Conservation (phyloP, 208 protist genomes). For the Leishmania turanica region DNA sequence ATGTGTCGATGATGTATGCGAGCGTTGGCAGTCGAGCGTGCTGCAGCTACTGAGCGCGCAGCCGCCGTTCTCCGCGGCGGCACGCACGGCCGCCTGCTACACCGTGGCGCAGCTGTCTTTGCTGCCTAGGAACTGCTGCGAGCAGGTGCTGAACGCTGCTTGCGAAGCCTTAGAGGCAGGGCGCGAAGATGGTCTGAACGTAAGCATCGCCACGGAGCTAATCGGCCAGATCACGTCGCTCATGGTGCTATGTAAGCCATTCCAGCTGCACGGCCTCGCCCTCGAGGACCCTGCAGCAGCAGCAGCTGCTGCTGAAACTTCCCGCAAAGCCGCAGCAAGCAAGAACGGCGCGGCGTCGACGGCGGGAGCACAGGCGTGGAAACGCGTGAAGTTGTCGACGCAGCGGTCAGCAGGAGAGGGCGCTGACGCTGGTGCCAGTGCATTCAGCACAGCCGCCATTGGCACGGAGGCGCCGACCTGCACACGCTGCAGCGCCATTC, state of each 20-base stretch:
- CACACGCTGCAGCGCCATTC: conserved; percentile 8
- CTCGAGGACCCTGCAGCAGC: conserved; percentile 4
- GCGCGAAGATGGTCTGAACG: conserved; percentile 25
- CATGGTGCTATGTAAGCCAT: conserved; percentile 33
- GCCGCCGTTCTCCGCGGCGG: conserved; percentile 41
- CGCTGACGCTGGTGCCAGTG: background rate
- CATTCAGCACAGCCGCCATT: background rate
- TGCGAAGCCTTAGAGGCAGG: conserved; percentile 31
- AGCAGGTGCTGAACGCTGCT: conserved; percentile 27
- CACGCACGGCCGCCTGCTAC: conserved; percentile 45
- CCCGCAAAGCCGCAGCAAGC: background rate
- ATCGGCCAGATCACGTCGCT: conserved; percentile 41
- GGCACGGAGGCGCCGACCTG: background rate
- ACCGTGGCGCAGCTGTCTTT: conserved; percentile 47
- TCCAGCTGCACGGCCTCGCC: conserved; percentile 24
- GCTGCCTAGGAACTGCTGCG: conserved; percentile 22
- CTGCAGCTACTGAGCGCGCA: conserved; percentile 44
- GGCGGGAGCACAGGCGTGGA: background rate
- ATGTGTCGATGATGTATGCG: conserved; percentile 3
- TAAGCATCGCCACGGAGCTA: conserved; percentile 41
- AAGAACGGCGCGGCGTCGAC: background rate
- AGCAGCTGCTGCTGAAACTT: background rate
- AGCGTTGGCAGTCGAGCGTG: conserved; percentile 30
- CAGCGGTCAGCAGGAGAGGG: conserved; percentile 7
- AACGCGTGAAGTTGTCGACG: conserved; percentile 11